These are phyloP conservation scores for Myxozyma lipomycoides DNA, from an alignment of 805 yeast genomes.

Conservation along the genomic window DNA sequence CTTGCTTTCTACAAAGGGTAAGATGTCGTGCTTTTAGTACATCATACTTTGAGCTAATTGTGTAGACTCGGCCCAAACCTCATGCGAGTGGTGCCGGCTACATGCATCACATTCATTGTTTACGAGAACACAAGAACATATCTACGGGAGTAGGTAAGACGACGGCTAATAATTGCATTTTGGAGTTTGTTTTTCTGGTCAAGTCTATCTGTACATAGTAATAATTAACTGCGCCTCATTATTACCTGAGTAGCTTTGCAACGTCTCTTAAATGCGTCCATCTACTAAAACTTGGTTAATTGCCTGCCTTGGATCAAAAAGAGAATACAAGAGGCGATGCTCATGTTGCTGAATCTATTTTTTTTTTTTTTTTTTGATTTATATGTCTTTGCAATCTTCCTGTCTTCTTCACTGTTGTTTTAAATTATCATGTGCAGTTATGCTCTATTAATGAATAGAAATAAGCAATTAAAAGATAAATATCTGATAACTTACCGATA, in stretches of 20 bases:
- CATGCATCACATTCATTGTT: constrained; percentile 81
- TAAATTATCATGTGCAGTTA: too few species aligned
- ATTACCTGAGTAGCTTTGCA: background rate
- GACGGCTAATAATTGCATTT: background rate
- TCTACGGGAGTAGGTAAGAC: background rate
- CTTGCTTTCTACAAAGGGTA: constrained; percentile 76
- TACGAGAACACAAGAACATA: constrained; percentile 51
- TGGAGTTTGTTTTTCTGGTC: background rate
- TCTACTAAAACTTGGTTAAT: background rate
- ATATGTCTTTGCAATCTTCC: too few species aligned
- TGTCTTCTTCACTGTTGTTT: too few species aligned
- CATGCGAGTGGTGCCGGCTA: constrained; percentile 83
- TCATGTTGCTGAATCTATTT: too few species aligned
- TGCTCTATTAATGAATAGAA: too few species aligned
- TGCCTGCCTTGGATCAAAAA: background rate
- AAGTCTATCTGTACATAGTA: too few species aligned
- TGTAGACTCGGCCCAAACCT: constrained; percentile 58
- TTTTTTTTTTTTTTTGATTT: too few species aligned
- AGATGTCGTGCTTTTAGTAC: background rate
- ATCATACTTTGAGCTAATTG: background rate
- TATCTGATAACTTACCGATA: too few species aligned
- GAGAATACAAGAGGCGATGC: too few species aligned
- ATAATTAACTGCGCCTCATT: background rate
- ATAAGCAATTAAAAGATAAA: too few species aligned
- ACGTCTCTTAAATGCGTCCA: background rate